A percentile compares a stretch with the other conserved stretches of the same genome.
These are phyloP conservation scores for Hebeloma cylindrosporum DNA, from an alignment of 768 basidiomycete genomes.

Conservation along the genomic window DNA sequence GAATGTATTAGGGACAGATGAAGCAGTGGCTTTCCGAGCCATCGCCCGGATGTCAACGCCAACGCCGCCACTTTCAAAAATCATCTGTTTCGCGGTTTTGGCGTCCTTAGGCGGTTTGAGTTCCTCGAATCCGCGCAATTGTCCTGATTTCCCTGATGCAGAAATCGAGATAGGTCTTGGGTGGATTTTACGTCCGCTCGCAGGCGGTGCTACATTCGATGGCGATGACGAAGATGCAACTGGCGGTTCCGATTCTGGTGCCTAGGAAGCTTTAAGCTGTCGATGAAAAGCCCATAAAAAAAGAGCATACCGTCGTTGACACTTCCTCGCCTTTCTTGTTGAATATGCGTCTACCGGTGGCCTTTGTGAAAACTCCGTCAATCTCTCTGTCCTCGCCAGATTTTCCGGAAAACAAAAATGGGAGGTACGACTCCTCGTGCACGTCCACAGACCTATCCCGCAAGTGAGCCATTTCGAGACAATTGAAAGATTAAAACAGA, in stretches of 20 bases:
- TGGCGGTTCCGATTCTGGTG: slow-evolving; percentile 1
- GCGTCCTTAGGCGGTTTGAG: slow-evolving; percentile 30
- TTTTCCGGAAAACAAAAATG: slow-evolving; percentile 52
- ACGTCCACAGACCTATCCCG: slow-evolving; percentile 32
- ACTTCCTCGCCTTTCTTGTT: slow-evolving; percentile 53
- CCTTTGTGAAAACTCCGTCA: background rate
- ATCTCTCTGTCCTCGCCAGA: slow-evolving; percentile 8
- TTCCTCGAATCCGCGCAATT: slow-evolving; percentile 24
- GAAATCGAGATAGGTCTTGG: slow-evolving; percentile 29
- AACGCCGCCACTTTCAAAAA: slow-evolving; percentile 48
- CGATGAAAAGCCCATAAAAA: background rate
- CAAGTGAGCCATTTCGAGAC: background rate
- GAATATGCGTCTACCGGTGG: slow-evolving; percentile 51
- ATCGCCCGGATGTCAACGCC: slow-evolving; percentile 48
- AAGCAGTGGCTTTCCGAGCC: slow-evolving; percentile 18
- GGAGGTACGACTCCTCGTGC: slow-evolving; percentile 65
- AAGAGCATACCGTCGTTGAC: slow-evolving; percentile 12
- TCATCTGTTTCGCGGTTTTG: slow-evolving; percentile 43
- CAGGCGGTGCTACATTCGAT: slow-evolving; percentile 2
- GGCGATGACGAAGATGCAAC: slow-evolving; percentile 1
- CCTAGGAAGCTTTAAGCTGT: background rate
- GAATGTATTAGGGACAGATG: slow-evolving; percentile 32
- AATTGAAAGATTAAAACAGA: slow-evolving; percentile 5
- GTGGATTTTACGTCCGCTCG: slow-evolving; percentile 25
- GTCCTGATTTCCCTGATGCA: slow-evolving; percentile 25